Percentiles rank a stretch among this genome's conserved stretches.
Evolutionary conservation across 257 asterid species (phyloP).

Genomic region (Echium plantagineum): DNA sequence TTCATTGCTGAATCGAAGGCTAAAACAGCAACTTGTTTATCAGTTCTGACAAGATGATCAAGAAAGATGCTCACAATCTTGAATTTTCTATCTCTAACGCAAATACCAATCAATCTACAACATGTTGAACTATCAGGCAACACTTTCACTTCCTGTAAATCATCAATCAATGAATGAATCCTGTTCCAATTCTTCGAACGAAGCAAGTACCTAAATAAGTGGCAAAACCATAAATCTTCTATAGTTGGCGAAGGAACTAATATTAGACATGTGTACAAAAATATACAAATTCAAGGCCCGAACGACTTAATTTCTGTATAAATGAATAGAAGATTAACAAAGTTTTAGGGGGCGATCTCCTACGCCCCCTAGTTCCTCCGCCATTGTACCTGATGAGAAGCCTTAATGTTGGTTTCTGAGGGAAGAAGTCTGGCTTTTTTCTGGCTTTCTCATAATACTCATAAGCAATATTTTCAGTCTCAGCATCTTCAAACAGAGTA

Average conservation of each 20-base stretch:
- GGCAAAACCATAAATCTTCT: too few relatives aligned
- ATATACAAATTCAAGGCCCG: too few relatives aligned
- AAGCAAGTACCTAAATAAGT: too few relatives aligned
- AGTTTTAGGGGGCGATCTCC: too few relatives aligned
- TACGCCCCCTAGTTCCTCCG: too few relatives aligned
- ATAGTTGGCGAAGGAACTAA: too few relatives aligned
- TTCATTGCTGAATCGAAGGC: constrained; percentile 76
- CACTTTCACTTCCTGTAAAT: constrained; percentile 31
- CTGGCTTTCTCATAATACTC: constrained; percentile 53
- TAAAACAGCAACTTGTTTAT: constrained; percentile 29
- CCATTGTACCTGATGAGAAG: constrained; percentile 58
- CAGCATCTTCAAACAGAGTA: constrained; percentile 47
- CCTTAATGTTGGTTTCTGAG: constrained; percentile 42
- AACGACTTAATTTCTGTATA: too few relatives aligned
- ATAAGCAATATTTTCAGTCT: constrained; percentile 44
- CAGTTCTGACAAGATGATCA: constrained; percentile 25
- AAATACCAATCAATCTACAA: constrained; percentile 40
- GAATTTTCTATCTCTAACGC: constrained; percentile 63
- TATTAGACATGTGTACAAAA: too few relatives aligned
- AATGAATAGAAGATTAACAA: too few relatives aligned
- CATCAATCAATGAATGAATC: constrained; percentile 33
- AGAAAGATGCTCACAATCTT: constrained; percentile 46
- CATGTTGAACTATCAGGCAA: constrained; percentile 50
- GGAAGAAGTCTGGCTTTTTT: constrained; percentile 32
- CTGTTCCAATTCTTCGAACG: constrained; percentile 44